phyloP scores from a whole-genome alignment of 2,329 filamentous ascomycete species.

The Pestalotiopsis sp. region DNA sequence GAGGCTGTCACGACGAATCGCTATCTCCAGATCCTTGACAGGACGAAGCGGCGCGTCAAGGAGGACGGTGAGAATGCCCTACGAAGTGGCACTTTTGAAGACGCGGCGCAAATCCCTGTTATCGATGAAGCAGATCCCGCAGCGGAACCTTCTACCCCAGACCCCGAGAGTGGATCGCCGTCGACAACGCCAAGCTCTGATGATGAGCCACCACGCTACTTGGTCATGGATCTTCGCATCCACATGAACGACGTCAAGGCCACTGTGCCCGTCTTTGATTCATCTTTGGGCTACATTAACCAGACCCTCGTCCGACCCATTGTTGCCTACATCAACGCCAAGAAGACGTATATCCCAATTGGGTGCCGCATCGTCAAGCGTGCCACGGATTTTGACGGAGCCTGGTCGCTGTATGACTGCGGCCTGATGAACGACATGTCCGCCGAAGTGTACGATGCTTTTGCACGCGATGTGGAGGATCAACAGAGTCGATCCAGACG shows the following conservation, averaged over 20 bases:
- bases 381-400: slow-evolving; percentile 86
- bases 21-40: slow-evolving; percentile 62
- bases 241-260: slow-evolving; percentile 95
- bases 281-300: slow-evolving; percentile 92
- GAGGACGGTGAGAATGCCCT: slow-evolving; percentile 25
- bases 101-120: slow-evolving; percentile 10
- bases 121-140: slow-evolving; percentile 18
- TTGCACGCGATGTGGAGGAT: slow-evolving; percentile 88
- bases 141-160: slow-evolving; percentile 11
- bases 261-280: slow-evolving; percentile 88
- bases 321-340: slow-evolving; percentile 96
- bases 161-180: not conserved
- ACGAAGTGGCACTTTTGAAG: slow-evolving; percentile 16
- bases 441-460: slow-evolving; percentile 92
- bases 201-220: slow-evolving; percentile 72
- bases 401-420: slow-evolving; percentile 93
- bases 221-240: slow-evolving; percentile 93
- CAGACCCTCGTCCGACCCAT: slow-evolving; percentile 94
- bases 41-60: slow-evolving; percentile 34
- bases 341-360: slow-evolving; percentile 93
- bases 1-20: slow-evolving; percentile 84
- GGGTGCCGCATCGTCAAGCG: slow-evolving; percentile 93
- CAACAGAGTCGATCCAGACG: slow-evolving; percentile 83
- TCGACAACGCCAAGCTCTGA: slow-evolving; percentile 16
- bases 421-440: slow-evolving; percentile 92